phyloP scores from a whole-genome alignment of 2,329 filamentous ascomycete species.

The Alternaria angustiovoidea region DNA sequence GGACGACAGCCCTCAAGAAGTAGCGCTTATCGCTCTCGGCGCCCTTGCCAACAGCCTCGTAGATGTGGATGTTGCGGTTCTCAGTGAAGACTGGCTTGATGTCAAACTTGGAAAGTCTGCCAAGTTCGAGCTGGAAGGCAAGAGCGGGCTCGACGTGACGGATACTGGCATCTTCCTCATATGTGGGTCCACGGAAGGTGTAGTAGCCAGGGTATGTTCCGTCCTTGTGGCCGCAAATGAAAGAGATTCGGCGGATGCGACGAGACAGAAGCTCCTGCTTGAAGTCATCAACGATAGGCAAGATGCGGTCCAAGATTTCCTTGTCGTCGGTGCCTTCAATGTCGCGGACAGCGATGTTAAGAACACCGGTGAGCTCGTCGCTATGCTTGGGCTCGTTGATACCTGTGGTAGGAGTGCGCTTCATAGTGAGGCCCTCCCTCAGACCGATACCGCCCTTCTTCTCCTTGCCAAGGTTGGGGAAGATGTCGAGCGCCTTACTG shows the following conservation, averaged over 20 bases:
- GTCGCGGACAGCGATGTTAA: slow-evolving; percentile 91
- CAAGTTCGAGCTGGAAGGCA: slow-evolving; percentile 97
- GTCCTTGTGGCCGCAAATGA: slow-evolving; percentile 94
- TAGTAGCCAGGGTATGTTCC: slow-evolving; percentile 96
- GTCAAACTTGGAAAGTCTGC: slow-evolving; percentile 93
- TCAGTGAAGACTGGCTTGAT: slow-evolving; percentile 99
- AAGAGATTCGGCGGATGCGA: slow-evolving; percentile 87
- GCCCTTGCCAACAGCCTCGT: slow-evolving; percentile 94
- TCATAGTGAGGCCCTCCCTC: slow-evolving; percentile 62
- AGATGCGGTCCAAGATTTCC: slow-evolving; percentile 79
- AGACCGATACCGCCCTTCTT: slow-evolving; percentile 60
- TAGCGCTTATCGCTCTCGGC: slow-evolving; percentile 97
- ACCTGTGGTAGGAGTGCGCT: slow-evolving; percentile 65
- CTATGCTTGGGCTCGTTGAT: slow-evolving; percentile 59
- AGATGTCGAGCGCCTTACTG: slow-evolving; percentile 81
- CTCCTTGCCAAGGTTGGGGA: slow-evolving; percentile 68
- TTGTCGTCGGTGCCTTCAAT: slow-evolving; percentile 83
- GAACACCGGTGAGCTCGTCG: slow-evolving; percentile 87
- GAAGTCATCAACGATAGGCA: slow-evolving; percentile 77
- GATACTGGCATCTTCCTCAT: slow-evolving; percentile 92
- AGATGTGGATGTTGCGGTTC: slow-evolving; percentile 99
- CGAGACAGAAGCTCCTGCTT: slow-evolving; percentile 84
- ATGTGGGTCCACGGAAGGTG: slow-evolving; percentile 93
- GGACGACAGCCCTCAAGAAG: slow-evolving; percentile 95
- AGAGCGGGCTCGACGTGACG: slow-evolving; percentile 96